A percentile compares a stretch with the other conserved stretches of the same genome.
Conservation (phyloP, 2,329 filamentous ascomycete species). For the Diaporthe batatas region DNA sequence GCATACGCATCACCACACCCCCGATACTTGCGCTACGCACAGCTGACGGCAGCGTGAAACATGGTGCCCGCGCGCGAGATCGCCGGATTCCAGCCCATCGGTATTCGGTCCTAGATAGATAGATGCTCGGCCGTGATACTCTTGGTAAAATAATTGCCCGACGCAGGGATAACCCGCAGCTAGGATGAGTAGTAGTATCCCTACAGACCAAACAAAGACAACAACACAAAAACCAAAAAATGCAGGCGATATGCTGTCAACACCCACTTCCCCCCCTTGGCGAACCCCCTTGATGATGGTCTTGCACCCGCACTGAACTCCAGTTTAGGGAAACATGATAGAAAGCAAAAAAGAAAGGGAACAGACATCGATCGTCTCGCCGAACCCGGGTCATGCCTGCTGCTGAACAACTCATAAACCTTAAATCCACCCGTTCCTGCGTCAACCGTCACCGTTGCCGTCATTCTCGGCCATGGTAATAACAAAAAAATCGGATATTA, state of each 20-base stretch:
- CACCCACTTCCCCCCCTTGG: background rate
- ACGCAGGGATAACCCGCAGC: conserved; percentile 8
- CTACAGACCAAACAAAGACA: background rate
- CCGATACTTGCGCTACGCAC: background rate
- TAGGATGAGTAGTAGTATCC: background rate
- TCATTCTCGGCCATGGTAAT: conserved; percentile 9
- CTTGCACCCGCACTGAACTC: conserved; percentile 25
- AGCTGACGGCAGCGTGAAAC: conserved; percentile 24
- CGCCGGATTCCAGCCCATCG: conserved; percentile 26
- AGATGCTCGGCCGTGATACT: conserved; percentile 22
- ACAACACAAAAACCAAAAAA: too few relatives aligned
- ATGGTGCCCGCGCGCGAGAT: conserved; percentile 25
- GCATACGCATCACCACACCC: background rate
- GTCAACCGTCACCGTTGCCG: conserved; percentile 10
- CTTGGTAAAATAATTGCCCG: conserved; percentile 19
- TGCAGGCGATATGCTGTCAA: conserved; percentile 14
- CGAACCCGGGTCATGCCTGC: conserved; percentile 1
- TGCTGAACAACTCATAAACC: conserved; percentile 34
- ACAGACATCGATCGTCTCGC: background rate
- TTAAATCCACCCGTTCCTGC: conserved; percentile 30
- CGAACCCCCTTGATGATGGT: background rate
- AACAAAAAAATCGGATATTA: background rate
- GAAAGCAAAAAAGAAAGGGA: conserved; percentile 6
- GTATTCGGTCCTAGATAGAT: background rate
- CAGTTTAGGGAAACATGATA: conserved; percentile 15